Base-by-base conservation (phyloP, 805 yeast genomes). In the Priceomyces fermenticarens region DNA sequence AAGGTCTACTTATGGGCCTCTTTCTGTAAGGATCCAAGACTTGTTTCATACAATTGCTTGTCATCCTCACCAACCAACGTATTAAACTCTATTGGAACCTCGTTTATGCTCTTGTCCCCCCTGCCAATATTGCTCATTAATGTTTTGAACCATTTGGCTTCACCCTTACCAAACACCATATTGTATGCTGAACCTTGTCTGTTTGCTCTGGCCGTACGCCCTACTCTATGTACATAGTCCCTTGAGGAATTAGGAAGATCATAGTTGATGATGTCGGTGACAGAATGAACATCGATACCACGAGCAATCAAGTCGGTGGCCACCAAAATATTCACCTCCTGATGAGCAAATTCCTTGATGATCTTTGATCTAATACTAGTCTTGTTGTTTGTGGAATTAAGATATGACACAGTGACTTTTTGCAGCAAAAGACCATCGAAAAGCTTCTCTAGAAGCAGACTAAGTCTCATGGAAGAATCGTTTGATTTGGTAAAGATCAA, bases 151-250 rank as follows among this genome's bases (percentile, higher is more conserved):
- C 87, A 85, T 49, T 73, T 80, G 38, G 68, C 72, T 52, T 93
- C 98, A 39, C 89, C 90, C 40, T 78, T 79, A 23, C 96, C 95
- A 43, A 80, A 72, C n/a, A 82, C 70, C 17, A 91, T 59, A 35
- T 80, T 85, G 57, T 81, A 77, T 0, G 96, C 96, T 29, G 68
- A 65, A 57, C 99, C 99, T 0, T 49, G 39, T 28, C 81, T 77
- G 38, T 85, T 83, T 2, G 99, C 99, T 65, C 99, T 80, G 2
- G 98, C 97, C 0, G 98, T 90, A 69, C 99, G 82, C 31, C 99
- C 99, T 30, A 89, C 88, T 54, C 99, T 77, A 63, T 93, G 99
- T 20, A 93, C 88, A 51, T 93, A 93, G 52, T 93, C 98, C 48
- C 95, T 82, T 1, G 90, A 75, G 1, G 96, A 85, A 17, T 79